Conservation (phyloP, 108 stramenopile genomes). For the Discostella stelligeroides region DNA sequence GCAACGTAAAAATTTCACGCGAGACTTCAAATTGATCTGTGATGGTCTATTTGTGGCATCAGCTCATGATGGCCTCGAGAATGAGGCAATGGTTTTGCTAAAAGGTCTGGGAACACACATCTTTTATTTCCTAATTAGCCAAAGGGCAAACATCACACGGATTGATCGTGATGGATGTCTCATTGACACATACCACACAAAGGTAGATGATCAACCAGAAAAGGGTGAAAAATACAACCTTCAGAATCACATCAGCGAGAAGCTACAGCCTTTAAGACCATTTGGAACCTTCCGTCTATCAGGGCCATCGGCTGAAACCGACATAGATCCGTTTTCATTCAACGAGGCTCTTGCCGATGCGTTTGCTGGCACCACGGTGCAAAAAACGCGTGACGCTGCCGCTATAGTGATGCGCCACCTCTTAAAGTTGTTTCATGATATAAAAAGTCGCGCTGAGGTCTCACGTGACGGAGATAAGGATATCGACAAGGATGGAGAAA, state of each 20-base stretch:
- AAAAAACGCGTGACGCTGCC: constrained; percentile 23
- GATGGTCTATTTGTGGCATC: constrained; percentile 49
- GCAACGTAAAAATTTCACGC: constrained; percentile 28
- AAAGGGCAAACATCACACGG: constrained; percentile 44
- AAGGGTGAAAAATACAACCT: constrained; percentile 27
- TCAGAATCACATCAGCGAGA: constrained; percentile 36
- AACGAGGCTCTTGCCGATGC: constrained; percentile 62
- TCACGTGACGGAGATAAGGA: not conserved
- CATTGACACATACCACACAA: constrained; percentile 19
- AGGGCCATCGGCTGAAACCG: constrained; percentile 39
- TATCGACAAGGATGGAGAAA: constrained; percentile 16
- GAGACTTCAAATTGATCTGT: constrained; percentile 52
- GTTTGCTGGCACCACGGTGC: constrained; percentile 29
- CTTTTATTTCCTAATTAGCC: constrained; percentile 49
- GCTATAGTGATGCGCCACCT: constrained; percentile 39
- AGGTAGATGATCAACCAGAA: not conserved
- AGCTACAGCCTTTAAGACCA: constrained; percentile 57
- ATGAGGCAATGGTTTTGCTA: constrained; percentile 43
- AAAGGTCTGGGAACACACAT: constrained; percentile 62
- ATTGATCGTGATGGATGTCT: constrained; percentile 72
- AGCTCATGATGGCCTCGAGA: constrained; percentile 27
- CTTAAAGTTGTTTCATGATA: constrained; percentile 26
- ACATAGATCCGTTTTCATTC: constrained; percentile 56
- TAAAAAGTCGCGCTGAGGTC: not conserved
- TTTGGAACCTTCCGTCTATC: constrained; percentile 70